Base-by-base conservation (phyloP, 2,329 filamentous ascomycete species). In the Beauveria caledonica region DNA sequence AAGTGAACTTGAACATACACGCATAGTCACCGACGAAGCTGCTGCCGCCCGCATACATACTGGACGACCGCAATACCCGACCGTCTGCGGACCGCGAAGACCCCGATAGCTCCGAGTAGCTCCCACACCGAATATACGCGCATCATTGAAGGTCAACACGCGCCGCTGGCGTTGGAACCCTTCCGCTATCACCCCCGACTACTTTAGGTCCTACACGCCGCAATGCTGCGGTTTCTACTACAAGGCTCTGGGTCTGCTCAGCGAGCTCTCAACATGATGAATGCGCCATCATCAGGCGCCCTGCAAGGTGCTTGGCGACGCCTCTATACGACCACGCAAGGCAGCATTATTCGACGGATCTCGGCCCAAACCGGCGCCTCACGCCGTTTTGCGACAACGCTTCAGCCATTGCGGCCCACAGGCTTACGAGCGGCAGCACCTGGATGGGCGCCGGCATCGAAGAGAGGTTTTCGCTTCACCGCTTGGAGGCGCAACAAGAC, bases 381-480 rank as follows among this genome's bases (percentile, higher is more conserved):
- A 4, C 19, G 45, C 3, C 11, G 11, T 17, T 39, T 11, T 23
- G 51, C 36, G 5, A 21, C 45, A 36, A 2, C 45, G 21, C 8
- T 51, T 27, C 44, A 49, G 21, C 45, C 44, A 6, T 27, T 53
- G 21, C 49, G 49, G 27, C 39, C 49, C 11, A 11, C 29, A 4
- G 42, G 58, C 3, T 33, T 45, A 39, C 57, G 27, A 5, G 40
- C 46, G 15, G 17, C 52, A 50, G 25, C 36, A 27, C 10, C 21
- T 36, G 49, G 33, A 17, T 59, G 48, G 51, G n/a, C 51, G 50
- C 54, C 49, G 21, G 48, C 42, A 1, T 56, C 56, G 7, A 40
- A 36, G 25, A 72, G 73, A 55, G 71, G 70, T 10, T 76, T 76
- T 61, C 67, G 68, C 29, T 74, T 72, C 61, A 72, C 73, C 2